Percentiles rank a stretch among this genome's conserved stretches.
phyloP scores from a whole-genome alignment of 2,329 filamentous ascomycete genomes.

The Xylariales sp. region DNA sequence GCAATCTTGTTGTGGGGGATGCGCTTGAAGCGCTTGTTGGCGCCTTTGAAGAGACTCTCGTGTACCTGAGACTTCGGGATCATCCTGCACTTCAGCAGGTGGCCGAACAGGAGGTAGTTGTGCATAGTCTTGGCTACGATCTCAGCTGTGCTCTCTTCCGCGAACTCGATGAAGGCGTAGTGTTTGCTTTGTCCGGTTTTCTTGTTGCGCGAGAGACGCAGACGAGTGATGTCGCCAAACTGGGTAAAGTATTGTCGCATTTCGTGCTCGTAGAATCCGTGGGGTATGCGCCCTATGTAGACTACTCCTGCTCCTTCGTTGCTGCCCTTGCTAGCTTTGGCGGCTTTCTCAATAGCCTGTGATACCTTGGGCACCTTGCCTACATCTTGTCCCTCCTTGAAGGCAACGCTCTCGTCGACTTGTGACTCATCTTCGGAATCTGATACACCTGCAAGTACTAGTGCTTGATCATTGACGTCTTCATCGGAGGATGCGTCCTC shows the following conservation, averaged over 20 bases:
- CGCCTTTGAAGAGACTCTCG: slow-evolving; percentile 80
- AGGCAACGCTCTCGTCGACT: slow-evolving; percentile 29
- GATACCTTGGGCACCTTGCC: slow-evolving; percentile 46
- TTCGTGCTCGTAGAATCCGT: slow-evolving; percentile 93
- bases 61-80: slow-evolving; percentile 76
- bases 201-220: slow-evolving; percentile 86
- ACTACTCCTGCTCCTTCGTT: slow-evolving; percentile 68
- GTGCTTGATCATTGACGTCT: slow-evolving; percentile 35
- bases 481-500: slow-evolving; percentile 24
- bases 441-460: slow-evolving; percentile 40
- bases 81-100: slow-evolving; percentile 83
- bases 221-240: slow-evolving; percentile 74
- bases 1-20: slow-evolving; percentile 86
- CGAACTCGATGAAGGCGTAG: slow-evolving; percentile 92
- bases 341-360: slow-evolving; percentile 35
- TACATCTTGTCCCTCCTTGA: slow-evolving; percentile 45
- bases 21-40: slow-evolving; percentile 83
- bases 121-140: slow-evolving; percentile 96
- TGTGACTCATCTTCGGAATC: slow-evolving; percentile 35
- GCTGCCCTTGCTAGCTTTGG: slow-evolving; percentile 31
- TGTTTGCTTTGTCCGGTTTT: slow-evolving; percentile 89
- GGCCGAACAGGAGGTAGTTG: slow-evolving; percentile 92
- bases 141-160: slow-evolving; percentile 70
- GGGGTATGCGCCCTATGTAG: slow-evolving; percentile 84
- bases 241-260: slow-evolving; percentile 93